Conservation (phyloP, 495 filamentous ascomycete species). For the Neurospora tetrasperma region DNA sequence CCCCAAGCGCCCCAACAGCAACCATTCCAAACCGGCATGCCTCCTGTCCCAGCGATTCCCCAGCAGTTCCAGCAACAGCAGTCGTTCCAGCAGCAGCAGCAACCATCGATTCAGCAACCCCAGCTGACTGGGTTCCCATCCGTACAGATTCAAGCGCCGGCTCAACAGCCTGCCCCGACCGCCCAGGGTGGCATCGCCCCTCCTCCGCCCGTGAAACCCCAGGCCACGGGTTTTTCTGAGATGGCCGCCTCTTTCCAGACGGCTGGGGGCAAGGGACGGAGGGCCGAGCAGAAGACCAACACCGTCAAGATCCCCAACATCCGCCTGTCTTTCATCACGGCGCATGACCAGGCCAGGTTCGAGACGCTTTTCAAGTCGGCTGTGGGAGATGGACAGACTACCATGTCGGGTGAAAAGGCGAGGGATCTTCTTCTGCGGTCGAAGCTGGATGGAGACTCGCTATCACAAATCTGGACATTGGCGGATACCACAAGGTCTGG, state of each 20-base stretch:
- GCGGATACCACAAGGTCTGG: slow-evolving; percentile 95
- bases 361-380: slow-evolving; percentile 97
- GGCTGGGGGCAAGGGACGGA: slow-evolving; percentile 35
- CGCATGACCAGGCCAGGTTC: slow-evolving; percentile 92
- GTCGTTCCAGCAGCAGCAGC: slow-evolving; percentile 32
- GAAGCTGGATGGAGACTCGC: slow-evolving; percentile 67
- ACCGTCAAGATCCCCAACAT: slow-evolving; percentile 78
- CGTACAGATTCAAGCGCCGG: slow-evolving; percentile 21
- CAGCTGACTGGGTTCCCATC: slow-evolving; percentile 30
- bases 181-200: slow-evolving; percentile 25
- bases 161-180: slow-evolving; percentile 12
- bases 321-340: slow-evolving; percentile 88
- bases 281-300: slow-evolving; percentile 32
- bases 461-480: slow-evolving; percentile 89
- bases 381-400: slow-evolving; percentile 69
- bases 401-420: slow-evolving; percentile 86
- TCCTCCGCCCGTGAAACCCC: slow-evolving; percentile 48
- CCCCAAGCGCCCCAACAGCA: slow-evolving; percentile 35
- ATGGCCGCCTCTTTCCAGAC: slow-evolving; percentile 80
- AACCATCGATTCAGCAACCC: slow-evolving; percentile 31
- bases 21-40: slow-evolving; percentile 36
- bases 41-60: slow-evolving; percentile 47
- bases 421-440: slow-evolving; percentile 81
- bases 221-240: slow-evolving; percentile 62
- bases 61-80: slow-evolving; percentile 38